phyloP scores from a whole-genome alignment of 208 protist genomes.

The Acanthamoeba triangularis region DNA sequence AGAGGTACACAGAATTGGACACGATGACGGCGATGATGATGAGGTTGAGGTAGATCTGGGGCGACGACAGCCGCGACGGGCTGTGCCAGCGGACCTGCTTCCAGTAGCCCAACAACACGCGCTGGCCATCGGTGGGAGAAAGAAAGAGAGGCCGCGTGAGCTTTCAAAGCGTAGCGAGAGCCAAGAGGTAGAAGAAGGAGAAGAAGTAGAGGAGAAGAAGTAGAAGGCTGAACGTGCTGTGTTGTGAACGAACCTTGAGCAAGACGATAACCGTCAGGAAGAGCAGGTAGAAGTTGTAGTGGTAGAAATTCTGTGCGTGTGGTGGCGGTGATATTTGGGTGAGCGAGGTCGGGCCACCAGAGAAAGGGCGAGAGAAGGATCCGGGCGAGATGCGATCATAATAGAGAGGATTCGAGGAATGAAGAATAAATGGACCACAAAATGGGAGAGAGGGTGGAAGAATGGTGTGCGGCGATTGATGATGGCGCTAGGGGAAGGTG shows the following conservation, averaged over 20 bases:
- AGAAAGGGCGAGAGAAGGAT: not conserved
- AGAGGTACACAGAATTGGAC: constrained; percentile 66
- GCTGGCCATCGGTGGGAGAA: no score
- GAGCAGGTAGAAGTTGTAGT: constrained; percentile 76
- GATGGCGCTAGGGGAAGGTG: not conserved
- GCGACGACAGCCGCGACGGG: constrained; percentile 44
- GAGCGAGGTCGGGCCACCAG: not conserved
- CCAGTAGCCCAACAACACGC: constrained; percentile 36
- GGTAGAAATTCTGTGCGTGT: constrained; percentile 18
- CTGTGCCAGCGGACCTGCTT: constrained; percentile 63
- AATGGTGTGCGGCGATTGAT: not conserved
- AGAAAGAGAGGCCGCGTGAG: not conserved
- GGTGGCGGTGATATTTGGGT: not conserved
- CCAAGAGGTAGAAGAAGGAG: not conserved
- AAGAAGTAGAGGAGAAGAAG: not conserved
- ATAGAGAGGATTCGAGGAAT: not conserved
- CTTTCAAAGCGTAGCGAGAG: not conserved
- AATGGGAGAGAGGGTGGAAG: not conserved
- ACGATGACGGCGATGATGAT: constrained; percentile 64
- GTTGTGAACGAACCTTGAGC: not conserved
- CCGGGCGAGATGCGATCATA: not conserved
- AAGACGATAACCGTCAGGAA: constrained; percentile 59
- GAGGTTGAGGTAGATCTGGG: constrained; percentile 74
- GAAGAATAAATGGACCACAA: not conserved
- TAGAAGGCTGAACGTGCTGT: not conserved